Base-by-base conservation (phyloP, 2,329 filamentous ascomycete species). In the Cordyceps sp. region DNA sequence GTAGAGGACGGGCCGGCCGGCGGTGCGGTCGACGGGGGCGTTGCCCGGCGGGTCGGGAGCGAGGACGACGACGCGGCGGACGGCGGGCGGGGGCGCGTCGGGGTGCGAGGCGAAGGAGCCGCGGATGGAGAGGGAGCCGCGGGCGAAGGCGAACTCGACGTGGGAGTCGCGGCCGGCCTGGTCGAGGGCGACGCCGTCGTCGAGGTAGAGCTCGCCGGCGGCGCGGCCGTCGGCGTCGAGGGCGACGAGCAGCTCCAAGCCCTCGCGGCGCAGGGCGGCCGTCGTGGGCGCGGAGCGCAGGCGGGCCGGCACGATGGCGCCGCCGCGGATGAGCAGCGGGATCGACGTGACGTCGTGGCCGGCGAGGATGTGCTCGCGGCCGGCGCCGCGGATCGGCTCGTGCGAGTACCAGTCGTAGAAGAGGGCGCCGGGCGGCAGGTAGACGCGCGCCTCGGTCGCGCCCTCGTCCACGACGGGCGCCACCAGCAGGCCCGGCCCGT, bases 211-310 rank as follows among this genome's bases (percentile, higher is more conserved):
- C 32, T 62, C 59, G 0, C 83, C 83, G 2, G 47, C 50, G 0
- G 83, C 83, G 6, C 57, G 68, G 4, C 76, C 78, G 32, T 77
- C 57, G 1, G 48, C 45, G 6, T 66, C 71, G 0, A 79, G 64
- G 0, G 81, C 76, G 28, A 92, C 64, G 23, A 88, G 45, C 31
- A 92, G 57, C 47, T 76, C 66, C 55, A 88, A 88, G 41, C 73
- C 61, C 42, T 78, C 60, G 40, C 69, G 62, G 26, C 77, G 63
- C 24, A 81, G 55, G 27, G 66, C 66, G 0, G 62, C 64, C 1
- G 77, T 82, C 1, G 78, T 82, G 55, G 72, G 73, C 21, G 68
- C 65, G 10, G 61, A 55, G 35, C 55, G 59, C 16, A 54, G 48
- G 26, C 78, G 67, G 35, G 72, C 51, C 2, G 76, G 75, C n/a